Evolutionary conservation across 1,284 basidiomycete species (phyloP), one percentile per base, ranked within the genome.

Genomic region (Cryptococcus jaspeensis): DNA sequence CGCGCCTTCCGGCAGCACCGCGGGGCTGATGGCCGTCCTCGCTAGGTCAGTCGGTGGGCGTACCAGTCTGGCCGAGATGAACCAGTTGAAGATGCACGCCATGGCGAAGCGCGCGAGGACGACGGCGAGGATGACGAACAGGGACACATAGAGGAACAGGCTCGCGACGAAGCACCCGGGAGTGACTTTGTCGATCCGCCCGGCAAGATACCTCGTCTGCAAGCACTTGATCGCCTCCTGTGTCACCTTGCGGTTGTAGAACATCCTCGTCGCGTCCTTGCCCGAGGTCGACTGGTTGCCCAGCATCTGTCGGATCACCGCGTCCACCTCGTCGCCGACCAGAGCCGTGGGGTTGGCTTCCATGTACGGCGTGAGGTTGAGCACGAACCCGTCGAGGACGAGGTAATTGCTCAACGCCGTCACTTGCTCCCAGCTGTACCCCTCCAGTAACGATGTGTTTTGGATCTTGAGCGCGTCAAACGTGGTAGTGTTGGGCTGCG

Each of bases 11-110:
- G 95, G 95, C 84, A 98, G 85, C 58, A 96, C 90, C 2, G 90
- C 89, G n/a, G 93, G 94, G 65, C 88, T 90, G 71, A 97, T 88
- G 46, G 85, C 92, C 18, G 85, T 84, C 35, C 69, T 68, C 84
- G 85, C 61, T 20, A 93, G 81, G 50, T 89, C 82, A 54, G 82
- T 82, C 0, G 89, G 89, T 32, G 88, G 85, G 13, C 85, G 84
- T 37, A 90, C 88, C 47, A 94, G 84, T 54, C 83, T 83, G 18
- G 84, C 83, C 7, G 90, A 92, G 58, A 99, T 80, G 80, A 94
- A 95, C 94, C 94, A 99, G 69, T 85, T 92, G 83, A 98, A 99
- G 59, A 94, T 79, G 72, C 92, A 90, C 2, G 96, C 96, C 95
- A 99, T 98, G 67, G 84, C 79, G 79, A 99, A 99, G 44, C 95